Base-by-base conservation (phyloP, 2,329 filamentous ascomycete species). In the Phialophora verrucosa region DNA sequence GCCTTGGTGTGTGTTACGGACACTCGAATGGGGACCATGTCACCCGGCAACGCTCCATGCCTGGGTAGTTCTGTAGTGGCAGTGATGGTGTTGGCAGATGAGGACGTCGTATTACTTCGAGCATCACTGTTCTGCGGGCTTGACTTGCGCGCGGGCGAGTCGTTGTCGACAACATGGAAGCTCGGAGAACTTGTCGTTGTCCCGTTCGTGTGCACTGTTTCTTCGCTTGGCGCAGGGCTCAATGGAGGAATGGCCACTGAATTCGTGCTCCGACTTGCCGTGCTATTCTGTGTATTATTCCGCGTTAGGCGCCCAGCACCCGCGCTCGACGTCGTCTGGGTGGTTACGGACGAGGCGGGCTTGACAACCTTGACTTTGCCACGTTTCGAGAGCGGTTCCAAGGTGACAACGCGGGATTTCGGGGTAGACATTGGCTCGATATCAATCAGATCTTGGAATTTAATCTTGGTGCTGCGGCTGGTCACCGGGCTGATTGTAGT, bases 1-100 rank as follows among this genome's bases (percentile, higher is more conserved):
- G 89, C 86, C 77, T 96, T 96, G 66, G 90, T 94, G 76, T 98
- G 95, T 70, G 92, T 90, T 66, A 99, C 89, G 0, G 86, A 88
- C 60, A 98, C 89, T 73, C 87, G 90, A 62, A 98, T 85, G 0
- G 91, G 88, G 51, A 98, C 83, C 27, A 86, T 87, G 73, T 98
- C 95, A 17, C 95, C 95, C 0, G 93, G 89, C 14, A 98, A 82
- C 75, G 90, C 96, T 20, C 93, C 95, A 12, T 91, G 90, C 75
- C 90, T 91, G 35, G 91, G 82, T 25, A 97, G 82, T 76, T 97
- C 92, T 61, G 96, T 88, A 0, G 89, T 94, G 1, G 93, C 91
- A 1, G 90, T 96, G 63, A 97, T 97, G 12, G 90, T 94, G 71
- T 90, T 90, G 70, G 90, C 88, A 47, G 87, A 83, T n/a, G 86